These are phyloP conservation scores for Fusarium guadeloupense DNA, from an alignment of 2,329 filamentous ascomycete genomes.

Conservation along the genomic window DNA sequence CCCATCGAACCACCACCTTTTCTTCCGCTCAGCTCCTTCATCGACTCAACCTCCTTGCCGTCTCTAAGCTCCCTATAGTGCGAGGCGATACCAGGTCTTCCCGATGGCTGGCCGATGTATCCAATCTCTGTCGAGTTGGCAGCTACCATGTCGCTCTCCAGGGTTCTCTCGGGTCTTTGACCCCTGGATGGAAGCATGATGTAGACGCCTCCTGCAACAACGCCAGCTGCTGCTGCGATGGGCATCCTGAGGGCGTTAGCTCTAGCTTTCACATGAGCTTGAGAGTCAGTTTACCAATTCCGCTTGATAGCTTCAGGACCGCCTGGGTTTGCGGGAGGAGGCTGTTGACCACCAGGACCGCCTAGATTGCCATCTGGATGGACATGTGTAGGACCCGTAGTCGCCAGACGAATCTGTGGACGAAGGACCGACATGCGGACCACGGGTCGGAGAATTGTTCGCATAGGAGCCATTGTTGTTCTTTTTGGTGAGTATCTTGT, in stretches of 20 bases:
- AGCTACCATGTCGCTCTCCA: slow-evolving; percentile 20
- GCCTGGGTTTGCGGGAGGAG: slow-evolving; percentile 39
- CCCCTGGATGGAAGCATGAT: slow-evolving; percentile 41
- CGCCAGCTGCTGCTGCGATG: slow-evolving; percentile 43
- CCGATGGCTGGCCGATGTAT: slow-evolving; percentile 11
- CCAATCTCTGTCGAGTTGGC: slow-evolving; percentile 26
- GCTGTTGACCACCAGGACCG: slow-evolving; percentile 49
- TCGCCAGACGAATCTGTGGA: slow-evolving; percentile 21
- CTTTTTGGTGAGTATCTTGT: not conserved
- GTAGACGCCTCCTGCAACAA: slow-evolving; percentile 39
- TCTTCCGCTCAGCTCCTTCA: slow-evolving; percentile 46
- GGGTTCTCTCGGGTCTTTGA: slow-evolving; percentile 14
- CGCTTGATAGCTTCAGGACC: slow-evolving; percentile 44
- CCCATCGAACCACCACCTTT: slow-evolving; percentile 42
- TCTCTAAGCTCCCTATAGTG: slow-evolving; percentile 29
- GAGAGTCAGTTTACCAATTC: slow-evolving; percentile 43
- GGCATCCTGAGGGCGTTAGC: slow-evolving; percentile 37
- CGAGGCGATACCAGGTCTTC: slow-evolving; percentile 13
- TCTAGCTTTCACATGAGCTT: not conserved
- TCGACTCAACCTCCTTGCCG: slow-evolving; percentile 34
- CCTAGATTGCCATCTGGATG: slow-evolving; percentile 38
- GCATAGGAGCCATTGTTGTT: slow-evolving; percentile 20
- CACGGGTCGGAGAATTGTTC: slow-evolving; percentile 32
- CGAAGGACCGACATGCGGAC: slow-evolving; percentile 37
- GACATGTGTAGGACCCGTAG: slow-evolving; percentile 2